Base-by-base conservation (phyloP, 129 eudicot species). In the Saposhnikovia divaricata region DNA sequence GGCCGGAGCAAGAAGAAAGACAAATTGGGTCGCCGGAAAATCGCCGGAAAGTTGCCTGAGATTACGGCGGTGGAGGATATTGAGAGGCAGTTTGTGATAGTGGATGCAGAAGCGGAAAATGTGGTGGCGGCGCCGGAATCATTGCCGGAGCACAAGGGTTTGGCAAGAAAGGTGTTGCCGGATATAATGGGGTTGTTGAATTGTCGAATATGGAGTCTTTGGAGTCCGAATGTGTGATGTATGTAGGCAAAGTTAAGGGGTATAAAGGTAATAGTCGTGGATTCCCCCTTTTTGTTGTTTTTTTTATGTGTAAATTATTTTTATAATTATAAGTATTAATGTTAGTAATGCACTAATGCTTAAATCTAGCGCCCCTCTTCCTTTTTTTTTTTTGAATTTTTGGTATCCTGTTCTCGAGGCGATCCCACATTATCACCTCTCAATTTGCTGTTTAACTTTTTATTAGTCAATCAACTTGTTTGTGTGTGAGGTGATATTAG, bases 201-300 rank as follows among this genome's bases (percentile, higher is more conserved):
- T 31, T 88, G 89, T 75, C 97, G 97, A 87, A 83, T 87, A 70
- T 92, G 95, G 95, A 85, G 87, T 76, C 89, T 92, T 90, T 90
- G 95, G 95, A 83, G 89, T 87, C 95, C 95, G 87, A 87, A 90
- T 82, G 90, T 84, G 76, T 89, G 87, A 74, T 40, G 53, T 55
- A 74, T 40, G 53, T 55, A 51, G 28, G 12, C 4, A 74, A 77
- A 72, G 51, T 2, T 0, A 70, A 70, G 14, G 42, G 48, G 59
- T 16, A 51, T 4, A 51, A 51, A 51, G 23, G 18, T 51, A 51
- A 51, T 19, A 65, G 39, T 65, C 2, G 21, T 65, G 38, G 66
- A 19, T 57, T n/a, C 66, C 3, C 55, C 21, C 21, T 15, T 47
- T 14, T 34, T 34, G 37, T 34, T 0, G 6, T 48, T 16, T 48